Conservation (phyloP, 1,139 yeast genomes). For the Geotrichum reessii region DNA sequence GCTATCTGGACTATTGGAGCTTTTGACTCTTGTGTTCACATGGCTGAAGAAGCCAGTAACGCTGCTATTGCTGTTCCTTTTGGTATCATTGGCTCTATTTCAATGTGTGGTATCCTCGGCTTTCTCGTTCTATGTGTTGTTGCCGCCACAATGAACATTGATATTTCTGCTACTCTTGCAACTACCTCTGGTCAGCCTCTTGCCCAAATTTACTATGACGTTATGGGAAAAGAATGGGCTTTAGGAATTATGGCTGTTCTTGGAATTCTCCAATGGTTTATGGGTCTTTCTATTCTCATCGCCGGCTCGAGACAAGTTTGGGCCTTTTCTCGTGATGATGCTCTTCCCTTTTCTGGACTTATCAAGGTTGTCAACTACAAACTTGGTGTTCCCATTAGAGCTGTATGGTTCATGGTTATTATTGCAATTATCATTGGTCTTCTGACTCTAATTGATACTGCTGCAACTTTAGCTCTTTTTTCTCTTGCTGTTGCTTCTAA, state of each 20-base stretch:
- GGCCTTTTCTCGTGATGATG: conserved; percentile 86
- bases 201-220: conserved; percentile 62
- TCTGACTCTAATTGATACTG: conserved; percentile 50
- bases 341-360: conserved; percentile 56
- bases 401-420: conserved; percentile 49
- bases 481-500: conserved; percentile 57
- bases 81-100: conserved; percentile 54
- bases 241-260: conserved; percentile 33
- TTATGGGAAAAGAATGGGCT: conserved; percentile 67
- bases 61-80: conserved; percentile 62
- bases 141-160: conserved; percentile 52
- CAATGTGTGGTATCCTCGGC: conserved; percentile 57
- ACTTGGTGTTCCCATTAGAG: conserved; percentile 54
- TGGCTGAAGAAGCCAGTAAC: conserved; percentile 61
- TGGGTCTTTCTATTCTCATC: conserved; percentile 64
- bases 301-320: conserved; percentile 84
- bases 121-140: conserved; percentile 51
- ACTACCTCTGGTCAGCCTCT: conserved; percentile 32
- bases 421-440: conserved; percentile 49
- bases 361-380: conserved; percentile 51
- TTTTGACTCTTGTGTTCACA: conserved; percentile 66
- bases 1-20: conserved; percentile 46
- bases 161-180: conserved; percentile 40
- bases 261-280: conserved; percentile 41
- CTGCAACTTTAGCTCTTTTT: conserved; percentile 58